Conservation (phyloP, 1,284 basidiomycete species). For the Fistulina hepatica region DNA sequence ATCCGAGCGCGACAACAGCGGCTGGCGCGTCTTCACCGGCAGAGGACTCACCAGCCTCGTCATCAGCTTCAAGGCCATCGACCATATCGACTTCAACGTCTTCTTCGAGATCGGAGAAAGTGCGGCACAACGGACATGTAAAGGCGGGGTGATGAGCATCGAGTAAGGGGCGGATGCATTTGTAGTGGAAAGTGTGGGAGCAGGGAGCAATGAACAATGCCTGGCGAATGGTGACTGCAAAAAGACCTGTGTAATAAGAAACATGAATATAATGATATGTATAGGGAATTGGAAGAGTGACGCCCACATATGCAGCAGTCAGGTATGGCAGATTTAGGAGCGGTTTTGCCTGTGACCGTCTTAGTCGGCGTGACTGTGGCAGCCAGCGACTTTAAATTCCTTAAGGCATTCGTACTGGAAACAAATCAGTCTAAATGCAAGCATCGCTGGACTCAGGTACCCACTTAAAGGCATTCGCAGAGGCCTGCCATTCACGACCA, state of each 20-base stretch:
- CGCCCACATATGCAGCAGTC: slow-evolving; percentile 90
- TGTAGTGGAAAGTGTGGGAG: slow-evolving; percentile 97
- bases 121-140: slow-evolving; percentile 88
- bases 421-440: neutral
- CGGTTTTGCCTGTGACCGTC: slow-evolving; percentile 12
- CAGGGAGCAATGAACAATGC: slow-evolving; percentile 95
- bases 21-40: slow-evolving; percentile 1
- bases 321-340: slow-evolving; percentile 50
- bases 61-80: slow-evolving; percentile 19
- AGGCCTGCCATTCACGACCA: slow-evolving; percentile 82
- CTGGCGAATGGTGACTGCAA: slow-evolving; percentile 89
- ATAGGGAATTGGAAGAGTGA: no score
- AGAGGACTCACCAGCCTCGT: slow-evolving; percentile 11
- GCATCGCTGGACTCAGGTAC: slow-evolving; percentile 22
- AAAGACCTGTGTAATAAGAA: slow-evolving; percentile 48
- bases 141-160: slow-evolving; percentile 87
- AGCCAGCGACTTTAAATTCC: slow-evolving; percentile 70
- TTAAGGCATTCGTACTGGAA: slow-evolving; percentile 65
- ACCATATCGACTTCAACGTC: slow-evolving; percentile 75
- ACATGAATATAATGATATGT: neutral
- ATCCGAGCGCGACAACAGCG: neutral
- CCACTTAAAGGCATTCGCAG: slow-evolving; percentile 91
- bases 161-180: slow-evolving; percentile 90
- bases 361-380: slow-evolving; percentile 21
- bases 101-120: slow-evolving; percentile 90